These are phyloP conservation scores for Cordia subcordata DNA, from an alignment of 257 asterid species.

Conservation along the genomic window DNA sequence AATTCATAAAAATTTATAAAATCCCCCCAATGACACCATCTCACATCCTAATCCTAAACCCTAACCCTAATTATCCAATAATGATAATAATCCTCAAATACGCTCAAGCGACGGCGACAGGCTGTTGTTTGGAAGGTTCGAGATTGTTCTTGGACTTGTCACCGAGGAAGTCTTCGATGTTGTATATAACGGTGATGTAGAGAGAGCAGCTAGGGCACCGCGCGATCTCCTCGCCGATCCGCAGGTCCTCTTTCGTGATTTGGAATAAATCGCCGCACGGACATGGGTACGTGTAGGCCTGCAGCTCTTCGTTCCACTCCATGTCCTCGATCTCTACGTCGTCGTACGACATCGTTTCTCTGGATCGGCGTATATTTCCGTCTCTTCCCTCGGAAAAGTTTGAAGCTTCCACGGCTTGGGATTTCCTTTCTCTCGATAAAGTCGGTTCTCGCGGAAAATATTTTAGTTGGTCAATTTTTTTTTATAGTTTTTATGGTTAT, in stretches of 20 bases:
- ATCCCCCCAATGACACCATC: background rate
- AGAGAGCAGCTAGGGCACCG: constrained; percentile 94
- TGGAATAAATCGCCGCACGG: constrained; percentile 96
- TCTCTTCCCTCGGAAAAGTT: no score
- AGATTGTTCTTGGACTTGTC: constrained; percentile 38
- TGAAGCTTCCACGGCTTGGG: no score
- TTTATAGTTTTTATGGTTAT: no score
- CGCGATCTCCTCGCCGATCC: constrained; percentile 86
- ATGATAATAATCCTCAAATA: constrained; percentile 16
- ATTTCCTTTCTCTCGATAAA: no score
- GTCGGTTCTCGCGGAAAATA: no score
- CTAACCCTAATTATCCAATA: background rate
- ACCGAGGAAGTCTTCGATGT: constrained; percentile 64
- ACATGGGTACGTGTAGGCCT: constrained; percentile 83
- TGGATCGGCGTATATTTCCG: no score
- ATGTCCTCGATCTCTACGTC: constrained; percentile 97
- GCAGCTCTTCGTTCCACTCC: constrained; percentile 89
- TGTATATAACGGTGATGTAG: constrained; percentile 75
- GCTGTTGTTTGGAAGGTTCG: constrained; percentile 52
- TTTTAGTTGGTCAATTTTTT: no score
- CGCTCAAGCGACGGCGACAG: constrained; percentile 77
- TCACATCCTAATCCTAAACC: background rate
- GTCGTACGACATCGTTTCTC: constrained; percentile 75
- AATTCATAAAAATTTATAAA: background rate
- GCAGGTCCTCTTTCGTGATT: constrained; percentile 75